Base-by-base conservation (phyloP, 139 green algal species). In the Tetraselmis striata region DNA sequence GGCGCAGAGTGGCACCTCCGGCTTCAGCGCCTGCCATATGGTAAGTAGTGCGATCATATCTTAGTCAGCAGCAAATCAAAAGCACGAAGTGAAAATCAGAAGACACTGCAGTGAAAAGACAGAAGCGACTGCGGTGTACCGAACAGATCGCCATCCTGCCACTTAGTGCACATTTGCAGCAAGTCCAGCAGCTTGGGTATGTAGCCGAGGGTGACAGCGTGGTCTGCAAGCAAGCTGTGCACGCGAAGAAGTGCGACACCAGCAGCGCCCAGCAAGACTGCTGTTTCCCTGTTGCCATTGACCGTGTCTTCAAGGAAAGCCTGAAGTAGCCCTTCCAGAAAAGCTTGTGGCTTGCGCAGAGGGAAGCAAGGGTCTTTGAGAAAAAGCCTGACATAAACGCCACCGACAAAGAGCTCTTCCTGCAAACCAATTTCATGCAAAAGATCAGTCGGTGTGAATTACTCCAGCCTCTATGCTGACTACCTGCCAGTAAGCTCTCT, bases 341-440 rank as follows among this genome's bases (percentile, higher is more conserved):
- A 97, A 2, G 83, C 45, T 86, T 89, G 86, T 0, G 91, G 90
- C 29, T 93, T 86, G 2, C 93, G 86, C 59, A 98, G 87, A 2
- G 95, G 90, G 84, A 90, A 93, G 30, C 85, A 81, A 2, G 95
- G 95, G 83, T 94, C 87, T 30, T 95, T 95, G 26, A 98, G 89
- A 90, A 94, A 98, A 28, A 97, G 88, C 18, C 92, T 89, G 58
- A 98, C 87, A 83, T 98, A 98, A 29, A 98, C 93, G 30, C 95
- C 95, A 1, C 94, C 95, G 5, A 98, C 83, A 59, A 92, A 92
- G 58, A 94, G 88, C 87, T 95, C 94, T 1, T 78, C 85, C n/a
- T 80, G 59, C 83, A 93, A 85, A 0, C 29, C 81, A n/a, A n/a
- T n/a, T n/a, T n/a, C n/a, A n/a, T n/a, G n/a, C n/a, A n/a, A n/a